Conservation (phyloP, 495 filamentous ascomycete genomes). For the Astrocystis sublimbata region DNA sequence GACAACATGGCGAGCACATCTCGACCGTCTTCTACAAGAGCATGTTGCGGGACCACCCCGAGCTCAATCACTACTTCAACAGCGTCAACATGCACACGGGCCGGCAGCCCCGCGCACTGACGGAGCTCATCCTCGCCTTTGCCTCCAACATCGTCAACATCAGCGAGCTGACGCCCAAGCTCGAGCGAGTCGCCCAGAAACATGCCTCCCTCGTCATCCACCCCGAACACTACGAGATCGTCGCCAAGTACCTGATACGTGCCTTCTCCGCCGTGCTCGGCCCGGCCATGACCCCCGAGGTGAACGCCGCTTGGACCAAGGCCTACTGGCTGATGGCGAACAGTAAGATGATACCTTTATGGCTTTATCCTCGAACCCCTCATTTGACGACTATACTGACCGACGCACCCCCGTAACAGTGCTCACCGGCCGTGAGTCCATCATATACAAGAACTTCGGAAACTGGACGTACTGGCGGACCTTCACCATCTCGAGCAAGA, state of each 20-base stretch:
- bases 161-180: constrained; percentile 59
- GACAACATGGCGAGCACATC: constrained; percentile 65
- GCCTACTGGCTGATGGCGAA: constrained; percentile 65
- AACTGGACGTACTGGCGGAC: constrained; percentile 67
- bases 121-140: constrained; percentile 66
- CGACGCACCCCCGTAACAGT: constrained; percentile 27
- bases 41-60: constrained; percentile 64
- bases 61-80: constrained; percentile 70
- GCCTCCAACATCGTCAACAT: constrained; percentile 71
- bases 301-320: constrained; percentile 61
- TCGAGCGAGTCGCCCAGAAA: constrained; percentile 73
- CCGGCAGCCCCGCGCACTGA: constrained; percentile 65
- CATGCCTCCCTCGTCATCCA: constrained; percentile 70
- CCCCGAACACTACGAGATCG: constrained; percentile 68
- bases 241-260: constrained; percentile 65
- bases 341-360: constrained; percentile 15
- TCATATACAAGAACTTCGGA: constrained; percentile 58
- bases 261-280: constrained; percentile 69
- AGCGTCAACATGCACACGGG: constrained; percentile 66
- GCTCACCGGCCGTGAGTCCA: constrained; percentile 62
- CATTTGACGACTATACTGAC: neutral
- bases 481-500: constrained; percentile 62
- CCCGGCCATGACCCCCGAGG: constrained; percentile 62
- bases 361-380: neutral
- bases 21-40: constrained; percentile 67